A percentile compares a stretch with the other conserved stretches of the same genome.
These are phyloP conservation scores for Eragrostis nindensis DNA, from an alignment of 176 grass and related monocot genomes.

Conservation along the genomic window DNA sequence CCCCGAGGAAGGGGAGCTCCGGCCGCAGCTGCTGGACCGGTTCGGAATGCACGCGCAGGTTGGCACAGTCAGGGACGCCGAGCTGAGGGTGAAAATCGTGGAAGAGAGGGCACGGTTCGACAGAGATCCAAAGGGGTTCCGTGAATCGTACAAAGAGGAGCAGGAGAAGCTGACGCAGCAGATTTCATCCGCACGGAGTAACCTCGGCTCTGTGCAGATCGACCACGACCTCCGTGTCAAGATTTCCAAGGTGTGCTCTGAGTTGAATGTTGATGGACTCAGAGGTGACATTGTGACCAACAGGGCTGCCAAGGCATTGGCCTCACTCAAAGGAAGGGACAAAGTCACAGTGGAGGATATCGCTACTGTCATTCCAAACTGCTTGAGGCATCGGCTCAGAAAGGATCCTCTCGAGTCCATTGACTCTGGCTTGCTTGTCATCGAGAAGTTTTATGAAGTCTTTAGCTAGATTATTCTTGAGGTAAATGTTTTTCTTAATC, in stretches of 20 bases:
- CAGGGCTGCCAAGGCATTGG: conserved; percentile 85
- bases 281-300: conserved; percentile 96
- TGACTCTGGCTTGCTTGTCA: conserved; percentile 87
- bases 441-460: conserved; percentile 98
- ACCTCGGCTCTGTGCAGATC: conserved; percentile 68
- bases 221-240: conserved; percentile 94
- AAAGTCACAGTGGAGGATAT: conserved; percentile 85
- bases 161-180: conserved; percentile 91
- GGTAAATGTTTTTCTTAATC: conserved; percentile 43
- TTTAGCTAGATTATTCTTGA: conserved; percentile 63
- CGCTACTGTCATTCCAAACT: conserved; percentile 91
- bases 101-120: conserved; percentile 90
- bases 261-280: conserved; percentile 93
- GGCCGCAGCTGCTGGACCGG: conserved; percentile 91
- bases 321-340: conserved; percentile 90
- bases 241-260: conserved; percentile 90
- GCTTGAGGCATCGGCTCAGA: conserved; percentile 93
- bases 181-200: conserved; percentile 67
- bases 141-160: conserved; percentile 69
- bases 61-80: conserved; percentile 80
- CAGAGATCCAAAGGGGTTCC: conserved; percentile 74
- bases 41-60: conserved; percentile 99
- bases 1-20: conserved; percentile 92
- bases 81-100: conserved; percentile 96
- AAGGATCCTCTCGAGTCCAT: conserved; percentile 97